Conservation (phyloP, 768 basidiomycete genomes). For the Lyophyllum semitale region DNA sequence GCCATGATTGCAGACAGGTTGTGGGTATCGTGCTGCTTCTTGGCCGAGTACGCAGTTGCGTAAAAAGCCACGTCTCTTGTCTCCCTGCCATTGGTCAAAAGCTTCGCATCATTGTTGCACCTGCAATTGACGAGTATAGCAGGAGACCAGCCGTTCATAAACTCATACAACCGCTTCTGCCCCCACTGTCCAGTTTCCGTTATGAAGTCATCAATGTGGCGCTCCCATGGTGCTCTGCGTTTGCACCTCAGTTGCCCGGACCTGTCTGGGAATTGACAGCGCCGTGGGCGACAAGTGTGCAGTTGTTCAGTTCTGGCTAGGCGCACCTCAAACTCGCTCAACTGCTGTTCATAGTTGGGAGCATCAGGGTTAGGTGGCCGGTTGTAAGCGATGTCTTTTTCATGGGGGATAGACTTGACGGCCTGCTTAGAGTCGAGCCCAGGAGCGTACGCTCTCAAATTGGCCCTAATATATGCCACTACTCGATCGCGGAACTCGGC, state of each 20-base stretch:
- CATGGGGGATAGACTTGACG: constrained; percentile 23
- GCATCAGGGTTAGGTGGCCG: not conserved
- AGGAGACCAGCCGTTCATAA: constrained; percentile 30
- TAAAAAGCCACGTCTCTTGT: not conserved
- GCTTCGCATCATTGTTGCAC: constrained; percentile 45
- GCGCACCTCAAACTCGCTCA: constrained; percentile 20
- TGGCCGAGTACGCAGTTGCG: constrained; percentile 9
- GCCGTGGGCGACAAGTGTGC: constrained; percentile 27
- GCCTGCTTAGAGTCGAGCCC: constrained; percentile 26
- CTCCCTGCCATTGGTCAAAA: constrained; percentile 27
- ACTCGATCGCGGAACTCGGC: constrained; percentile 28
- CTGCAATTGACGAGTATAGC: constrained; percentile 19
- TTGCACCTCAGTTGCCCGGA: constrained; percentile 27
- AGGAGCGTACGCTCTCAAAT: constrained; percentile 23
- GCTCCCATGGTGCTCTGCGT: constrained; percentile 27
- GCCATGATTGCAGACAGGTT: constrained; percentile 40
- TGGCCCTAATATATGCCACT: constrained; percentile 29
- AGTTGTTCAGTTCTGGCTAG: constrained; percentile 20
- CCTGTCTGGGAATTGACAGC: constrained; percentile 23
- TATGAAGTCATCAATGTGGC: constrained; percentile 16
- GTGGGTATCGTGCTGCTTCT: constrained; percentile 30
- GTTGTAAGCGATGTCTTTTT: constrained; percentile 29
- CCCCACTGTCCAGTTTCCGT: constrained; percentile 26
- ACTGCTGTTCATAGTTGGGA: constrained; percentile 17
- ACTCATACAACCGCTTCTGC: constrained; percentile 21